phyloP scores from a whole-genome alignment of 2,329 filamentous ascomycete genomes.

The Aspergillus sp. region DNA sequence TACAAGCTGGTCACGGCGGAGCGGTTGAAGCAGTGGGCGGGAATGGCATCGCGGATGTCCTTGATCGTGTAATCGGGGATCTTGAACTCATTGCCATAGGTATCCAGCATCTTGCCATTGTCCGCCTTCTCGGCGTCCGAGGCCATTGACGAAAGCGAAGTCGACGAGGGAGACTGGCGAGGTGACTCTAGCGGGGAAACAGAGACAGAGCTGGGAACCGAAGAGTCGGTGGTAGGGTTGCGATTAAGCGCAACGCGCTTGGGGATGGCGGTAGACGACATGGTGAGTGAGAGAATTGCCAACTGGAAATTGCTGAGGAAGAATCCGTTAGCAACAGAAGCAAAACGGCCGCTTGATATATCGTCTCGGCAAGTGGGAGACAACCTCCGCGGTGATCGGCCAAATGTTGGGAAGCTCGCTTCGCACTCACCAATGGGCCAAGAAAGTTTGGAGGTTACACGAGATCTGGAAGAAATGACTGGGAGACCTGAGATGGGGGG shows the following conservation, averaged over 20 bases:
- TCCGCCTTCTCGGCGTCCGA: conserved; percentile 64
- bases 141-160: conserved; percentile 86
- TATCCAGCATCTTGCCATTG: conserved; percentile 70
- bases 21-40: conserved; percentile 93
- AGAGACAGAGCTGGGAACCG: conserved; percentile 53
- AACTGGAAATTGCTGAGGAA: not conserved
- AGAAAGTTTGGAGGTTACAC: conserved; percentile 8
- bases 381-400: not conserved
- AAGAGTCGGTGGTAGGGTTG: conserved; percentile 56
- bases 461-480: not conserved
- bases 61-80: conserved; percentile 97
- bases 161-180: conserved; percentile 71
- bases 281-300: conserved; percentile 18
- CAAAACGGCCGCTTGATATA: not conserved
- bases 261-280: conserved; percentile 54
- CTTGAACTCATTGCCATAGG: conserved; percentile 91
- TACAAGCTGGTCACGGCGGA: conserved; percentile 71
- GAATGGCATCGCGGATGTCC: conserved; percentile 94
- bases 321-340: not conserved
- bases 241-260: conserved; percentile 52
- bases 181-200: conserved; percentile 61
- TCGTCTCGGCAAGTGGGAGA: not conserved
- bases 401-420: not conserved
- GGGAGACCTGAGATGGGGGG: conserved; percentile 9
- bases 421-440: conserved; percentile 11